These are phyloP conservation scores for Solanum infundibuliforme DNA, from an alignment of 257 asterid genomes.

Conservation along the genomic window DNA sequence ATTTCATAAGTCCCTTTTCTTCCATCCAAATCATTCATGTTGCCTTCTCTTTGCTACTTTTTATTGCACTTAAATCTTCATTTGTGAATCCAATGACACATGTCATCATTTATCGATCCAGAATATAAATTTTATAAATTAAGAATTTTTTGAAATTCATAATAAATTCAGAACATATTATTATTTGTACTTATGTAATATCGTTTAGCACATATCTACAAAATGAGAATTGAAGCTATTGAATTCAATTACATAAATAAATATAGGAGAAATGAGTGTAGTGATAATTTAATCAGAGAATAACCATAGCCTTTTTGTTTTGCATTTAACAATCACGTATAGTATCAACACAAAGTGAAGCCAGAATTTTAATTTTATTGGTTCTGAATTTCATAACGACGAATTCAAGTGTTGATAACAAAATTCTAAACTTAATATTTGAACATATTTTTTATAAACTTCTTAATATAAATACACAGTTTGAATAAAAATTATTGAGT, in stretches of 20 bases:
- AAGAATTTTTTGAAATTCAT: fast-evolving
- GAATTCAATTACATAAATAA: not conserved
- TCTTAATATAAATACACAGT: too few species aligned
- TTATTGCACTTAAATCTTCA: not conserved
- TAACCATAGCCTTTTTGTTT: not conserved
- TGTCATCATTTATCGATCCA: not conserved
- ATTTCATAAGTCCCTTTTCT: not conserved
- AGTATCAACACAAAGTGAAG: not conserved
- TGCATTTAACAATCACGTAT: not conserved
- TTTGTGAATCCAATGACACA: not conserved
- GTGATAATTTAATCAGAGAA: not conserved
- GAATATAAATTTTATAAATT: not conserved
- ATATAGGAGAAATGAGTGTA: not conserved
- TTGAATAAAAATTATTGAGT: too few species aligned
- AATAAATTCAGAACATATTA: not conserved
- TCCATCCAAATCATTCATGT: not conserved
- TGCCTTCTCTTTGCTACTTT: not conserved
- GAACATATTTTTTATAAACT: too few species aligned
- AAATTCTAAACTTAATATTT: too few species aligned
- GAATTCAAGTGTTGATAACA: too few species aligned
- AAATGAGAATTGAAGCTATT: not conserved
- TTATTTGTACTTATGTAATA: not conserved
- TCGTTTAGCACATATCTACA: not conserved
- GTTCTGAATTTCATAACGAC: too few species aligned
- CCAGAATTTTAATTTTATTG: too few species aligned